Evolutionary conservation across 1,284 basidiomycete species (phyloP).

Genomic region (Austropuccinia psidii): DNA sequence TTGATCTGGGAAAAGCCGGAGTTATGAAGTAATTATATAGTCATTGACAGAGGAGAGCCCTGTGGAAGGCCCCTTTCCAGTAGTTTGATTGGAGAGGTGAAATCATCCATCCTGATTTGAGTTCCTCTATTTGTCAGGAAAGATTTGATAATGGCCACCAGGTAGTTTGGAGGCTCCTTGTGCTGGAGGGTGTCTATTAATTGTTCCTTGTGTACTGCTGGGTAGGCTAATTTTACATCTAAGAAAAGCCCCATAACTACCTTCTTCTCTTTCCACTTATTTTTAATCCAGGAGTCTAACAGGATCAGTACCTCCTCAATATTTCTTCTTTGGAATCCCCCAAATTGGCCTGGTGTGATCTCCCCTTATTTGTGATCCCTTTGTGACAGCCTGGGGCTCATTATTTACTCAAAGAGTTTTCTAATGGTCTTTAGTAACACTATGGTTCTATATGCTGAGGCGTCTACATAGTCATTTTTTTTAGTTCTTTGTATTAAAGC

Average conservation of each 20-base stretch:
- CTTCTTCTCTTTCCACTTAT: neutral
- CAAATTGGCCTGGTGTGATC: neutral
- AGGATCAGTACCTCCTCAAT: neutral
- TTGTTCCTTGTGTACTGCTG: neutral
- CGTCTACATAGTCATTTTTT: neutral
- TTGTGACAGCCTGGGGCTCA: neutral
- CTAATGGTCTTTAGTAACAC: neutral
- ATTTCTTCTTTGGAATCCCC: neutral
- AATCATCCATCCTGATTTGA: neutral
- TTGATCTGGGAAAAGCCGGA: neutral
- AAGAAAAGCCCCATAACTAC: neutral
- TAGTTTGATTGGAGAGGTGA: neutral
- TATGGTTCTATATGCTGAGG: neutral
- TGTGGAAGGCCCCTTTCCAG: slow-evolving; percentile 1
- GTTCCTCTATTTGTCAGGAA: neutral
- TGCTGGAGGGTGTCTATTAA: neutral
- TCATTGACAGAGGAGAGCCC: neutral
- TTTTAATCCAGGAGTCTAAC: neutral
- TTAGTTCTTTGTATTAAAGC: neutral
- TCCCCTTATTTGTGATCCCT: neutral
- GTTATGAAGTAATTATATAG: slow-evolving; percentile 16
- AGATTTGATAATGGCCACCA: neutral
- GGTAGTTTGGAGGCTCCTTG: neutral
- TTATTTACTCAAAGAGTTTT: slow-evolving; percentile 13
- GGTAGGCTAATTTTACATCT: slow-evolving; percentile 15